These are phyloP conservation scores for Beauveria sp. DNA, from an alignment of 2,329 filamentous ascomycete genomes.

Conservation along the genomic window DNA sequence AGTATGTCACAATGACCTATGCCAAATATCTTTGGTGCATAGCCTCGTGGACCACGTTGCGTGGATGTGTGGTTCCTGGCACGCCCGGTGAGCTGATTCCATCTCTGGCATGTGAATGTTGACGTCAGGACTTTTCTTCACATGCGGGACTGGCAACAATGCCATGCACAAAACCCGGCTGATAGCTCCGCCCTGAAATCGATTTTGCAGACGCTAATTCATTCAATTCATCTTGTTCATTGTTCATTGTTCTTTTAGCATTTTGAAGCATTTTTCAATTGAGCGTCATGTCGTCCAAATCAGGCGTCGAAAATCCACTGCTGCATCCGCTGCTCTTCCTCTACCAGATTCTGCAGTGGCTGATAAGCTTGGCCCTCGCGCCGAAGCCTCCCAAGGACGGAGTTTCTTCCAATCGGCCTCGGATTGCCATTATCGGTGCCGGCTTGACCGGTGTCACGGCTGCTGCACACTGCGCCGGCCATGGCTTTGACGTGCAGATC, in stretches of 20 bases:
- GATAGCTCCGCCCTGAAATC: neutral
- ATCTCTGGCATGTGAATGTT: slow-evolving; percentile 12
- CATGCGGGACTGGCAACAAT: neutral
- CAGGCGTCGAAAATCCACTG: slow-evolving; percentile 31
- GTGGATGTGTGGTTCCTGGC: neutral
- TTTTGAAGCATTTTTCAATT: neutral
- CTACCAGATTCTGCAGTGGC: slow-evolving; percentile 58
- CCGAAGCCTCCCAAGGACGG: slow-evolving; percentile 59
- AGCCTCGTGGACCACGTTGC: neutral
- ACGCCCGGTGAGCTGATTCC: neutral
- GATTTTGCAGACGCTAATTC: neutral
- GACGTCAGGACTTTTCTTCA: slow-evolving; percentile 20
- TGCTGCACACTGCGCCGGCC: slow-evolving; percentile 74
- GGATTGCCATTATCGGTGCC: slow-evolving; percentile 61
- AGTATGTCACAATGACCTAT: neutral
- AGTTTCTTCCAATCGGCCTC: slow-evolving; percentile 50
- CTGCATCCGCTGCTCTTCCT: slow-evolving; percentile 52
- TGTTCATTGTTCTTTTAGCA: neutral
- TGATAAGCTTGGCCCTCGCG: slow-evolving; percentile 57
- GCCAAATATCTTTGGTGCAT: neutral
- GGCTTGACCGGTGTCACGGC: slow-evolving; percentile 70
- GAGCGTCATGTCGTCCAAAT: slow-evolving; percentile 24
- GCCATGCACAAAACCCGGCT: neutral
- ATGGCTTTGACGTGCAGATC: slow-evolving; percentile 74
- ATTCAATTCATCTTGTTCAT: neutral